A percentile compares a stretch with the other conserved stretches of the same genome.
Conservation (phyloP, 192 early-diverging fungal species). For the Backusella westeae region DNA sequence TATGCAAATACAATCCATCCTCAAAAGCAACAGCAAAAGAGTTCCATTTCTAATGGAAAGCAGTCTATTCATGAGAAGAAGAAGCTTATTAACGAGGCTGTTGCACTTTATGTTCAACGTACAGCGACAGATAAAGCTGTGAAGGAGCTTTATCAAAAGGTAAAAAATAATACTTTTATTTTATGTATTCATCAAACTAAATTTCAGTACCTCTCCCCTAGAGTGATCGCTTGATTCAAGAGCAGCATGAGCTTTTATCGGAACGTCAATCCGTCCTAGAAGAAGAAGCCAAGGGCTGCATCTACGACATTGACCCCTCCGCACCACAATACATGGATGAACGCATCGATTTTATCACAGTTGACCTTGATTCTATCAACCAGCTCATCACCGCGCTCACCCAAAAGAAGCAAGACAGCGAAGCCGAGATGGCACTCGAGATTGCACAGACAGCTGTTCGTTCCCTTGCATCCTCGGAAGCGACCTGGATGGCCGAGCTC, state of each 20-base stretch:
- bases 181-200: neutral
- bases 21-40: neutral
- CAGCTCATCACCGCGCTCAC: neutral
- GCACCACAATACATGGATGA: slow-evolving; percentile 34
- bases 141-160: slow-evolving; percentile 7
- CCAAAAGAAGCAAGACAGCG: neutral
- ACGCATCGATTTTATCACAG: slow-evolving; percentile 24
- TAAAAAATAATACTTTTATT: neutral
- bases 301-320: neutral
- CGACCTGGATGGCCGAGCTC: neutral
- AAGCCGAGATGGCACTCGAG: slow-evolving; percentile 1
- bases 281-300: neutral
- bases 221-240: slow-evolving; percentile 12
- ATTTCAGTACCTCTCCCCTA: neutral
- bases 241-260: slow-evolving; percentile 21
- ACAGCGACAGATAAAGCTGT: neutral
- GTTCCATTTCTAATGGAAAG: neutral
- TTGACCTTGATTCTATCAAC: slow-evolving; percentile 5
- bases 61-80: slow-evolving; percentile 14
- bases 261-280: slow-evolving; percentile 19
- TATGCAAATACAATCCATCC: slow-evolving; percentile 13
- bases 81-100: slow-evolving; percentile 1
- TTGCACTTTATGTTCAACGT: neutral
- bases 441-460: slow-evolving; percentile 9
- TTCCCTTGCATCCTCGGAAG: slow-evolving; percentile 4